Percentiles rank a stretch among this genome's conserved stretches.
phyloP scores from a whole-genome alignment of 441 rosid species.

The Aleurites moluccanus region DNA sequence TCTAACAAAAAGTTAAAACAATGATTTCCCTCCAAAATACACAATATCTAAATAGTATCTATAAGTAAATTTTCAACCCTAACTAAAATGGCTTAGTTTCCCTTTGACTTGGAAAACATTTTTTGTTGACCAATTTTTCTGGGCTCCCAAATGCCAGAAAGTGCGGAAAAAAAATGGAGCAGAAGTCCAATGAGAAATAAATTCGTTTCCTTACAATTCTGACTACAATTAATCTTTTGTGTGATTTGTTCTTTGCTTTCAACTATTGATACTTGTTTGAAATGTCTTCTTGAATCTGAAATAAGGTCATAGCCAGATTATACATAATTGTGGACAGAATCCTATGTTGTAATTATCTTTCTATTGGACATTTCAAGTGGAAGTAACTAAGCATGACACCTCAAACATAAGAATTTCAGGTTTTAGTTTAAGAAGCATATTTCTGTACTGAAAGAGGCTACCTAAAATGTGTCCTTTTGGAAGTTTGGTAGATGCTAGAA shows the following conservation, averaged over 20 bases:
- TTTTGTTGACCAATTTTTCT: not conserved
- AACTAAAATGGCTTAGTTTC: not conserved
- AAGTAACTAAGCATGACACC: too few species aligned
- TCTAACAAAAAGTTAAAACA: too few species aligned
- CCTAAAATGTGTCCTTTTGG: not conserved
- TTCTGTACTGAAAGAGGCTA: not conserved
- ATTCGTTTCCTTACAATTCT: not conserved
- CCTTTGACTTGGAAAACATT: not conserved
- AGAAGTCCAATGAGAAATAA: not conserved
- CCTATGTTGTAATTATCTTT: too few species aligned
- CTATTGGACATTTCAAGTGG: too few species aligned
- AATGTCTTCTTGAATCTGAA: not conserved
- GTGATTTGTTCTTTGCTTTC: not conserved
- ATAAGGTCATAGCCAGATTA: not conserved
- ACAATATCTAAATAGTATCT: too few species aligned
- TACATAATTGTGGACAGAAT: too few species aligned
- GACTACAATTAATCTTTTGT: not conserved
- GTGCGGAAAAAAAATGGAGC: too few species aligned
- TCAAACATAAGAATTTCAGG: not conserved
- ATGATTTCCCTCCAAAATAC: too few species aligned
- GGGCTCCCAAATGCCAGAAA: too few species aligned
- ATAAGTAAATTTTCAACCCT: too few species aligned
- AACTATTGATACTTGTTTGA: not conserved
- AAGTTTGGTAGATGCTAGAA: not conserved
- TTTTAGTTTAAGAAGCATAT: not conserved